Percentiles rank a stretch among this genome's conserved stretches.
Evolutionary conservation across 352 stramenopile genomes (phyloP).

Genomic region (Pythium aphanidermatum): DNA sequence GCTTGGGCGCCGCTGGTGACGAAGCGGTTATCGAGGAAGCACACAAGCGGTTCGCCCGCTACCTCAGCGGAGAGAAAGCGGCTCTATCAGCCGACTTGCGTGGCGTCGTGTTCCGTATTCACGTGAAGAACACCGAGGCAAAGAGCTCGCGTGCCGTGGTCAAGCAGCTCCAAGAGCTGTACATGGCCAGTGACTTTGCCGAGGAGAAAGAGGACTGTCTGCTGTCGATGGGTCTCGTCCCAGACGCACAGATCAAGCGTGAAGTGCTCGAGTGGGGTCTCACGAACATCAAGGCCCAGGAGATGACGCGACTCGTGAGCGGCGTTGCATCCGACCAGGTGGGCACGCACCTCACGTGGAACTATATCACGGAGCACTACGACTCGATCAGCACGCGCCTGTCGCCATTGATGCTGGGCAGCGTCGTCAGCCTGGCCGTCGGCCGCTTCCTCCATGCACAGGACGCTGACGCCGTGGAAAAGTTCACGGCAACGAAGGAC

Average conservation of each 20-base stretch:
- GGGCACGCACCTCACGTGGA: conserved; percentile 52
- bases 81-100: conserved; percentile 54
- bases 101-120: conserved; percentile 47
- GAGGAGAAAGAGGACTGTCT: conserved; percentile 68
- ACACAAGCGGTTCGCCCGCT: conserved; percentile 46
- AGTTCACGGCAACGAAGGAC: conserved; percentile 52
- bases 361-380: conserved; percentile 63
- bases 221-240: conserved; percentile 41
- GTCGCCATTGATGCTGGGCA: conserved; percentile 44
- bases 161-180: conserved; percentile 53
- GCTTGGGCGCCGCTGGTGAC: conserved; percentile 44
- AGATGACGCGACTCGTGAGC: conserved; percentile 45
- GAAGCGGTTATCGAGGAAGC: conserved; percentile 43
- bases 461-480: conserved; percentile 44
- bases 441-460: conserved; percentile 38
- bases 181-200: conserved; percentile 53
- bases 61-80: conserved; percentile 34
- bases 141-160: conserved; percentile 16
- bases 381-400: conserved; percentile 49
- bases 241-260: conserved; percentile 31
- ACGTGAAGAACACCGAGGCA: conserved; percentile 13
- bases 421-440: conserved; percentile 34
- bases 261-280: conserved; percentile 76
- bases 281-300: conserved; percentile 55
- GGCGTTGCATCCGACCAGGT: conserved; percentile 44